Base-by-base conservation (phyloP, 352 stramenopile genomes). In the Phytophthora podocarpi region DNA sequence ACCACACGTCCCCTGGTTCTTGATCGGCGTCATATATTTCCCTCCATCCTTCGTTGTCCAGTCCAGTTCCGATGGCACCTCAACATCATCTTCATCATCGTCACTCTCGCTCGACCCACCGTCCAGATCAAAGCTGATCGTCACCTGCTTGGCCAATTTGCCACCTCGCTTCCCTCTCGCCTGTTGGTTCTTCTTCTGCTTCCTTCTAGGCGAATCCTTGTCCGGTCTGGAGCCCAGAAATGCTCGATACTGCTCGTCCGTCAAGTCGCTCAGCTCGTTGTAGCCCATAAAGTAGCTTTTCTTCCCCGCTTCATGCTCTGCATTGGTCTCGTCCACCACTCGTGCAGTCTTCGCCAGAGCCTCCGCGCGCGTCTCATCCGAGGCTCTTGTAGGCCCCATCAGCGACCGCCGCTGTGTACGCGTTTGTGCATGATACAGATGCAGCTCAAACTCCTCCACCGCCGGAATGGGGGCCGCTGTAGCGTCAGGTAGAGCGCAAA, bases 1-100 rank as follows among this genome's bases (percentile, higher is more conserved):
- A 8, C 93, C 93, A 52, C 93, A 98, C 26, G 85, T 93, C 23
- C 90, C 91, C 56, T 98, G 93, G 59, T 97, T 96, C 76, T 97
- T 97, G 31, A 98, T 83, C 6, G 91, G 82, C 27, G 89, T 97
- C 81, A 93, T 47, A 60, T 90, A 96, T 64, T 91, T 93, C 31
- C 87, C 87, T 46, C 64, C 53, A 5, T 89, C 74, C 28, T 88
- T 73, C 6, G 78, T 83, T 13, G 78, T 77, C 88, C 88, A 96
- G 56, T 91, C 83, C 42, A 90, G 32, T 34, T 62, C 72, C n/a
- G 52, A 68, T 8, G 80, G 80, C 11, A 86, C 67, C n/a, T 62
- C 51, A 28, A 61, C 64, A 15, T 64, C 36, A 13, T 67, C 63
- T 11, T 58, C 24, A 0, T 53, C 41, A 1, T 64, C 55, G 20